Percentiles rank a stretch among this genome's conserved stretches.
Evolutionary conservation across 2,329 filamentous ascomycete species (phyloP).

Genomic region (Ilyonectria robusta): DNA sequence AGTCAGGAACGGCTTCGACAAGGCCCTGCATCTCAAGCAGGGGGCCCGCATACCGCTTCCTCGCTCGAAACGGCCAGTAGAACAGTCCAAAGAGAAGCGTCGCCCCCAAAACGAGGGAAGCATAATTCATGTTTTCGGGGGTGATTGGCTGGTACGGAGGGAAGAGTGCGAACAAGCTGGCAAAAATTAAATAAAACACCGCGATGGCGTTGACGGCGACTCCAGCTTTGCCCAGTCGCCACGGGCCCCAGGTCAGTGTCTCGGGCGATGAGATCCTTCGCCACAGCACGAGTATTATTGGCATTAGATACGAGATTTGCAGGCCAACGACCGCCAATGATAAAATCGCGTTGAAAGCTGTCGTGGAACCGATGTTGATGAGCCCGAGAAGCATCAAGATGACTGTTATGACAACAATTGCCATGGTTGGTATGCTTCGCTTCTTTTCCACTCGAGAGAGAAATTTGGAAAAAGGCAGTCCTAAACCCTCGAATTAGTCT

Average conservation of each 20-base stretch:
- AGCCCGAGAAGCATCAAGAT: constrained; percentile 37
- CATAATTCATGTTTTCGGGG: constrained; percentile 39
- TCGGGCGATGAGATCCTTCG: constrained; percentile 28
- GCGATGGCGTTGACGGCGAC: constrained; percentile 31
- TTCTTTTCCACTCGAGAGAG: constrained; percentile 28
- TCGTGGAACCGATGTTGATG: constrained; percentile 42
- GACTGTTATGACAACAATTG: constrained; percentile 15
- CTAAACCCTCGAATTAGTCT: background rate
- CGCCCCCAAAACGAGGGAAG: constrained; percentile 28
- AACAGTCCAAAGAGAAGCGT: constrained; percentile 33
- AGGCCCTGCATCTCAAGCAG: constrained; percentile 28
- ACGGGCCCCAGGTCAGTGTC: constrained; percentile 34
- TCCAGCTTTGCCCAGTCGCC: constrained; percentile 30
- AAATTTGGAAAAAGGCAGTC: constrained; percentile 32
- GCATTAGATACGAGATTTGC: constrained; percentile 34
- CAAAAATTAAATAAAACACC: constrained; percentile 27
- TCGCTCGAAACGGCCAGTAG: constrained; percentile 36
- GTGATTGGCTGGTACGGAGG: constrained; percentile 35
- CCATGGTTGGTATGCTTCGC: constrained; percentile 29
- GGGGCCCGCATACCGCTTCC: constrained; percentile 34
- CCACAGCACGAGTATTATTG: constrained; percentile 32
- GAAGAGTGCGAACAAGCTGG: constrained; percentile 34
- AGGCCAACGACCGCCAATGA: constrained; percentile 35
- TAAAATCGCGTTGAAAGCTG: constrained; percentile 39
- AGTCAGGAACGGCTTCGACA: background rate